These are phyloP conservation scores for Sporothrix dimorphospora DNA, from an alignment of 2,329 filamentous ascomycete species.

Conservation along the genomic window DNA sequence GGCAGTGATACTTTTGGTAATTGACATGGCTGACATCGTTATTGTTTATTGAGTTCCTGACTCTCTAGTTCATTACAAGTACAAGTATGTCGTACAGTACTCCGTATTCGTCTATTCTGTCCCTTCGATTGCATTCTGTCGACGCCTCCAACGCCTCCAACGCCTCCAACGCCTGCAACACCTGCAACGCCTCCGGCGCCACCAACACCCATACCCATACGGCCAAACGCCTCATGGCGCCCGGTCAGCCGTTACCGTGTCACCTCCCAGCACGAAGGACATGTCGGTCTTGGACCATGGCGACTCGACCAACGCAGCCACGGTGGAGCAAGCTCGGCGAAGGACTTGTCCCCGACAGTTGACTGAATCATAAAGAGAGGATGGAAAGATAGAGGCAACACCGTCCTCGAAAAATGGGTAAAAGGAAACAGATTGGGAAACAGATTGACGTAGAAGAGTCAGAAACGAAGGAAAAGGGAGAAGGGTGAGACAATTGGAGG, in stretches of 20 bases:
- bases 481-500: background rate
- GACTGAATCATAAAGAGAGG: background rate
- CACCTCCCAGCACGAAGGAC: background rate
- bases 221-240: background rate
- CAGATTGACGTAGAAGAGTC: background rate
- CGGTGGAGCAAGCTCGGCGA: background rate
- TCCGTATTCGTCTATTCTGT: no score
- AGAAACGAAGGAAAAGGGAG: background rate
- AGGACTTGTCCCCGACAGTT: background rate
- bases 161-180: background rate
- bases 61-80: background rate
- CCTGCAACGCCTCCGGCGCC: background rate
- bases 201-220: no score
- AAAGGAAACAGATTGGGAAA: background rate
- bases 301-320: background rate
- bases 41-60: background rate
- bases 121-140: no score
- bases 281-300: background rate
- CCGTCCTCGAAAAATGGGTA: no score
- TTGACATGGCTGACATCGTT: background rate
- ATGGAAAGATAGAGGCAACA: no score
- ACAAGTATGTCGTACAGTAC: no score
- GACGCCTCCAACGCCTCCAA: background rate
- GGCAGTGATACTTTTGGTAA: no score
- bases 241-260: conserved; percentile 11